Percentiles rank a stretch among this genome's conserved stretches.
Evolutionary conservation across 352 stramenopile species (phyloP).

Genomic region (Pythium grandisporangium): DNA sequence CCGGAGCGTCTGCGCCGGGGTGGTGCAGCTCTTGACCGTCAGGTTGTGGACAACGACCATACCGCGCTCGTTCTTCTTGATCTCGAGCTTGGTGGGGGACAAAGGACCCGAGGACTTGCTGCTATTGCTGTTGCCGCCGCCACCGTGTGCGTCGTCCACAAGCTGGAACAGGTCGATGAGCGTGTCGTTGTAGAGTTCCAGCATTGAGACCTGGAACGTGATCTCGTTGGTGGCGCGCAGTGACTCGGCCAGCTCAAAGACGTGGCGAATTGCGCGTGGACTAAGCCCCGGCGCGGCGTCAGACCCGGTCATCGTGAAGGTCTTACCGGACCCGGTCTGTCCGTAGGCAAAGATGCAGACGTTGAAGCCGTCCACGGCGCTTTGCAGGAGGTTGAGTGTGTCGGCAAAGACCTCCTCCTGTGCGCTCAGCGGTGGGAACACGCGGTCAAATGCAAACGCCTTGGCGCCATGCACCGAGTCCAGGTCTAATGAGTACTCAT

Average conservation of each 20-base stretch:
- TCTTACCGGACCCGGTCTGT: slow-evolving; percentile 91
- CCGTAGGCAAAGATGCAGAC: slow-evolving; percentile 93
- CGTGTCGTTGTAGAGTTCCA: slow-evolving; percentile 91
- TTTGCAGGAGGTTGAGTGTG: slow-evolving; percentile 88
- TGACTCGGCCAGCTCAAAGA: slow-evolving; percentile 70
- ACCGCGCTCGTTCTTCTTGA: slow-evolving; percentile 90
- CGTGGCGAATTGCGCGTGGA: slow-evolving; percentile 75
- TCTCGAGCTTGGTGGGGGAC: slow-evolving; percentile 84
- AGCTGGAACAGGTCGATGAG: slow-evolving; percentile 86
- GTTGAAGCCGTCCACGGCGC: slow-evolving; percentile 87
- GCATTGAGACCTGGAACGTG: slow-evolving; percentile 82
- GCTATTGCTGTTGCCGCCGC: no score
- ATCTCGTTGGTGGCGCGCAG: slow-evolving; percentile 37
- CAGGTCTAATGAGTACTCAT: slow-evolving; percentile 84
- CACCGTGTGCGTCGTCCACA: slow-evolving; percentile 71
- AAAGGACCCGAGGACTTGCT: slow-evolving; percentile 13
- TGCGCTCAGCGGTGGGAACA: slow-evolving; percentile 71
- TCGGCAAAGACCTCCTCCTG: slow-evolving; percentile 90
- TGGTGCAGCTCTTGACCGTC: slow-evolving; percentile 63
- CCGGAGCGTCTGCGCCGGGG: slow-evolving; percentile 64
- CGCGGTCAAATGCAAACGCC: slow-evolving; percentile 86
- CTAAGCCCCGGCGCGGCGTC: slow-evolving; percentile 73
- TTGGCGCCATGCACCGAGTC: slow-evolving; percentile 70
- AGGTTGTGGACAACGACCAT: slow-evolving; percentile 89
- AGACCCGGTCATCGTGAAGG: slow-evolving; percentile 89